These are phyloP conservation scores for Lojkania enalia DNA, from an alignment of 2,329 filamentous ascomycete genomes.

Conservation along the genomic window DNA sequence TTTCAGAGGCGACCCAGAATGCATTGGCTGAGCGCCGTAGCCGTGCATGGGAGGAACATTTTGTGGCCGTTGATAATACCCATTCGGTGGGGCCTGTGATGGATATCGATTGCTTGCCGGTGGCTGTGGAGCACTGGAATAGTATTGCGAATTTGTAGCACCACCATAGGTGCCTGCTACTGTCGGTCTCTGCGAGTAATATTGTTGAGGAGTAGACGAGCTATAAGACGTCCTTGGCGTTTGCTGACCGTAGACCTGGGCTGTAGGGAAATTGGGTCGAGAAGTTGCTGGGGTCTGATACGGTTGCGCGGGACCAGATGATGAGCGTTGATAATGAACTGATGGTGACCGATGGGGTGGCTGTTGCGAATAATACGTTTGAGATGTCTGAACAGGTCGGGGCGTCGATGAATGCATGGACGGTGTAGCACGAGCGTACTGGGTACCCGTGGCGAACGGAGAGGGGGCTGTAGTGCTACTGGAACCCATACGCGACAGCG, in stretches of 20 bases:
- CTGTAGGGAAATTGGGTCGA: constrained; percentile 30
- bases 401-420: constrained; percentile 27
- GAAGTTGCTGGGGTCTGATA: constrained; percentile 35
- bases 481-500: constrained; percentile 30
- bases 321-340: constrained; percentile 40
- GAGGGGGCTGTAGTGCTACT: constrained; percentile 29
- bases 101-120: constrained; percentile 39
- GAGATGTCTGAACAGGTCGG: constrained; percentile 34
- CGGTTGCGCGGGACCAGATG: constrained; percentile 30
- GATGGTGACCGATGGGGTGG: constrained; percentile 42
- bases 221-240: constrained; percentile 35
- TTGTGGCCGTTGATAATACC: constrained; percentile 40
- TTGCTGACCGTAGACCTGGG: constrained; percentile 36
- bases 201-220: constrained; percentile 29
- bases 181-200: constrained; percentile 36
- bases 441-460: constrained; percentile 32
- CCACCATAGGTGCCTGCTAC: constrained; percentile 34
- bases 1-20: constrained; percentile 44
- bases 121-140: constrained; percentile 37
- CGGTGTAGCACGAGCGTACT: constrained; percentile 36
- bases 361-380: constrained; percentile 41
- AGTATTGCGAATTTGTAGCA: constrained; percentile 36
- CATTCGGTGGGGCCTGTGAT: constrained; percentile 31
- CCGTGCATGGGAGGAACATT: constrained; percentile 35
- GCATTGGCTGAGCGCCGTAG: constrained; percentile 34